These are phyloP conservation scores for Eleusine coracana DNA, from an alignment of 176 grass and related monocot species.

Conservation along the genomic window DNA sequence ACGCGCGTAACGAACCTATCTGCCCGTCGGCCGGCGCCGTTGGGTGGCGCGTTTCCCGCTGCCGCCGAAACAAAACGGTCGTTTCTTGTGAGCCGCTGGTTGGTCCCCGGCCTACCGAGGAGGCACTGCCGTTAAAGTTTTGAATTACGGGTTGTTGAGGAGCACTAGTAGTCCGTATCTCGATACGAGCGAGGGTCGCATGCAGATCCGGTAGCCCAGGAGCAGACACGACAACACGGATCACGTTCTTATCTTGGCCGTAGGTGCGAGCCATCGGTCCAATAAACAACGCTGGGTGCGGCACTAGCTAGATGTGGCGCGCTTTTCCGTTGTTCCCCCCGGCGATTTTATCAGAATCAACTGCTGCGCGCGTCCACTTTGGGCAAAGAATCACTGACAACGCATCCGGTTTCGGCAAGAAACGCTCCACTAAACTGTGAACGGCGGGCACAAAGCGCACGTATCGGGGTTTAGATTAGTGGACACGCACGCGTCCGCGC, in stretches of 20 bases:
- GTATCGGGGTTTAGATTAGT: too few relatives aligned
- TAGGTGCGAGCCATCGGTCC: neutral
- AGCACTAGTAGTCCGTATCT: neutral
- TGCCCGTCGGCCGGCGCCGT: neutral
- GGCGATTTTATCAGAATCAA: constrained; percentile 15
- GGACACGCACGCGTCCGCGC: neutral
- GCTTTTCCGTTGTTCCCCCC: constrained; percentile 9
- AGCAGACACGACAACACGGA: neutral
- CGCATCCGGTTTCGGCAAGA: neutral
- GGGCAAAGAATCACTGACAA: neutral
- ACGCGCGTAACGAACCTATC: neutral
- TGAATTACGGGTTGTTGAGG: neutral
- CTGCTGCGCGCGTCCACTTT: neutral
- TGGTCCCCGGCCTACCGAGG: neutral
- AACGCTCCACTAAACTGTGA: neutral
- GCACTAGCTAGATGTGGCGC: constrained; percentile 5
- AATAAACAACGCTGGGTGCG: constrained; percentile 9
- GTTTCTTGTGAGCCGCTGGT: constrained; percentile 10
- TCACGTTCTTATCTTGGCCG: neutral
- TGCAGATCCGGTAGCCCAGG: neutral
- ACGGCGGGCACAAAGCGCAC: neutral
- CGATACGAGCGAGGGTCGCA: neutral
- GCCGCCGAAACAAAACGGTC: neutral
- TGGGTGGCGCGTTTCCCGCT: neutral
- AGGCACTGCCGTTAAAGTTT: neutral